These are phyloP conservation scores for Cylindrotheca closterium DNA, from an alignment of 108 stramenopile species.

Conservation along the genomic window DNA sequence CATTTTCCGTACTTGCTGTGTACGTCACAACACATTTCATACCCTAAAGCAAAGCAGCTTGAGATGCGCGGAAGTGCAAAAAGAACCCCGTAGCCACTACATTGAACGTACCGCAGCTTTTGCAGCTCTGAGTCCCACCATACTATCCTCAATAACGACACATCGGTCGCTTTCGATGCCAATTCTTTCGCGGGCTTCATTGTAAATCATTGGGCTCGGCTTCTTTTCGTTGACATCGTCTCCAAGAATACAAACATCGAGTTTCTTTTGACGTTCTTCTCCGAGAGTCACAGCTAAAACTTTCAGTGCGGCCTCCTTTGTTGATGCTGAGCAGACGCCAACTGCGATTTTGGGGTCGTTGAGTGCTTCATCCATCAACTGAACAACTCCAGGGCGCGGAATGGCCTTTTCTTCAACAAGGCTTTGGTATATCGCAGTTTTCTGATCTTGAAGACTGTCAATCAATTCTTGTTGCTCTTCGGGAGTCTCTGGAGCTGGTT, in stretches of 20 bases:
- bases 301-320: constrained; percentile 81
- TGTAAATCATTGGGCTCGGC: constrained; percentile 87
- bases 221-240: constrained; percentile 88
- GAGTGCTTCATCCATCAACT: constrained; percentile 87
- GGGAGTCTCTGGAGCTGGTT: constrained; percentile 50
- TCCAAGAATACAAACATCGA: constrained; percentile 86
- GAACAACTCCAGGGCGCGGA: constrained; percentile 78
- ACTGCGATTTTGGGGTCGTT: constrained; percentile 73
- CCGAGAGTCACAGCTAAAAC: constrained; percentile 81
- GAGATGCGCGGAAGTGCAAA: background rate
- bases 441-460: constrained; percentile 78
- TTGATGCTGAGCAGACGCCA: constrained; percentile 90
- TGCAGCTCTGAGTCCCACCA: constrained; percentile 85
- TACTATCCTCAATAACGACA: constrained; percentile 88
- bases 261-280: constrained; percentile 53
- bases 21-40: constrained; percentile 90
- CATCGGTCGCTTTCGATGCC: constrained; percentile 53
- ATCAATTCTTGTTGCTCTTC: constrained; percentile 71
- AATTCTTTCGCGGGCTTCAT: constrained; percentile 67
- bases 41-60: constrained; percentile 19
- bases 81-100: background rate
- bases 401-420: constrained; percentile 70
- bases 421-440: constrained; percentile 82
- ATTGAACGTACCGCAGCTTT: constrained; percentile 67
- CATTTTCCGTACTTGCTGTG: constrained; percentile 69